Percentiles rank a stretch among this genome's conserved stretches.
Evolutionary conservation across 2,329 filamentous ascomycete genomes (phyloP).

Genomic region (Scopulariopsis brevicaulis): DNA sequence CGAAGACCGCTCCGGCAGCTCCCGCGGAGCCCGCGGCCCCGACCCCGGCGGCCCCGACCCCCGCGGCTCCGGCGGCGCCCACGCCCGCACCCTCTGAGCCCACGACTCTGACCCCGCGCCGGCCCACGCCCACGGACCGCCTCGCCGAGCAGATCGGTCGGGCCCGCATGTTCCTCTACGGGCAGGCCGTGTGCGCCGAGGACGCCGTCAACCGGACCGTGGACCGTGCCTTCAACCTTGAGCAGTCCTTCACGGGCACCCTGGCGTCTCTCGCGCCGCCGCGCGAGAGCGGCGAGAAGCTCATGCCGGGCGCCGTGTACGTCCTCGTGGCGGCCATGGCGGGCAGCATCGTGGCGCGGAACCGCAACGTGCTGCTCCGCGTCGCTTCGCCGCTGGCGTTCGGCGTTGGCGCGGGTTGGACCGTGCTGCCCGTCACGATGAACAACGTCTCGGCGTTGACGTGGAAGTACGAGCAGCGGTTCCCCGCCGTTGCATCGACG

Average conservation of each 20-base stretch:
- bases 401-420: conserved; percentile 73
- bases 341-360: conserved; percentile 79
- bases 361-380: conserved; percentile 75
- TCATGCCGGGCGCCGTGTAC: conserved; percentile 85
- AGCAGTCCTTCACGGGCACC: conserved; percentile 83
- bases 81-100: conserved; percentile 14
- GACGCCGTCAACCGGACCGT: conserved; percentile 74
- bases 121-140: conserved; percentile 78
- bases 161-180: conserved; percentile 71
- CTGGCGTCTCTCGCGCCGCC: conserved; percentile 80
- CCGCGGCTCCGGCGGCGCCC: conserved; percentile 16
- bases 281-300: conserved; percentile 72
- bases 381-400: conserved; percentile 66
- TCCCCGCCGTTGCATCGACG: conserved; percentile 71
- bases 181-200: conserved; percentile 63
- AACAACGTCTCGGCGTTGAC: conserved; percentile 74
- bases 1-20: conserved; percentile 17
- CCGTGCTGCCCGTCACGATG: conserved; percentile 80
- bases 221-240: conserved; percentile 70
- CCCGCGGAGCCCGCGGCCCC: conserved; percentile 12
- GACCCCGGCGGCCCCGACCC: conserved; percentile 16
- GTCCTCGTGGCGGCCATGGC: conserved; percentile 92
- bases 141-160: conserved; percentile 73
- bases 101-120: conserved; percentile 20
- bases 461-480: conserved; percentile 88